Evolutionary conservation across 2,329 filamentous ascomycete genomes (phyloP).

Genomic region (Fusarium piperis): DNA sequence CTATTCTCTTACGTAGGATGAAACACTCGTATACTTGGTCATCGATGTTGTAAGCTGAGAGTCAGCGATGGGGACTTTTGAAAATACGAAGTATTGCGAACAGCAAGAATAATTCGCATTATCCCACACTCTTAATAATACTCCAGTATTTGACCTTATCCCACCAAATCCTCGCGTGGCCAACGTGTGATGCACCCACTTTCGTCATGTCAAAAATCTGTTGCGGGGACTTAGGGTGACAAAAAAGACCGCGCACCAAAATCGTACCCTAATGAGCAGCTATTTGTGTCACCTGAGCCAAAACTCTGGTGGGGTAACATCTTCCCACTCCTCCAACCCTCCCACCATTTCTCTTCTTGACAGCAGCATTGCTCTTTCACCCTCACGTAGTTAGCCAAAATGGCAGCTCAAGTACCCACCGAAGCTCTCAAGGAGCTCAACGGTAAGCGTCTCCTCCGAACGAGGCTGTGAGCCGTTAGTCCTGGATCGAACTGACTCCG

Average conservation of each 20-base stretch:
- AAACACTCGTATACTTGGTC: neutral
- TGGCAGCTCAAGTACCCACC: slow-evolving; percentile 55
- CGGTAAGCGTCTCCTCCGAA: slow-evolving; percentile 41
- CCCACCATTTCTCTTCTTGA: slow-evolving; percentile 36
- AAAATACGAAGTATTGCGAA: neutral
- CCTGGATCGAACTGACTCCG: slow-evolving; percentile 7
- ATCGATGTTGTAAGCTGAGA: neutral
- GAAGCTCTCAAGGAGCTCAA: slow-evolving; percentile 57
- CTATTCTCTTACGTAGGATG: neutral
- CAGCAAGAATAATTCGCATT: neutral
- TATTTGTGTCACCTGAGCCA: slow-evolving; percentile 29
- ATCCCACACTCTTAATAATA: slow-evolving; percentile 1
- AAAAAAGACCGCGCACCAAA: neutral
- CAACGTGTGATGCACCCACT: slow-evolving; percentile 28
- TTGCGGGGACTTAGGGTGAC: slow-evolving; percentile 25
- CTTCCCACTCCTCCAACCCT: slow-evolving; percentile 28
- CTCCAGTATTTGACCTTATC: neutral
- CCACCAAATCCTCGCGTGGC: slow-evolving; percentile 9
- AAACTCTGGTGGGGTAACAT: slow-evolving; percentile 39
- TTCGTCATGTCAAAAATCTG: slow-evolving; percentile 41
- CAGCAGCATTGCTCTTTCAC: slow-evolving; percentile 24
- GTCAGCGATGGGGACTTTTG: neutral
- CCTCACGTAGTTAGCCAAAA: slow-evolving; percentile 44
- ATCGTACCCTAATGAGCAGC: neutral
- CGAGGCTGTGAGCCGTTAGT: neutral